A percentile compares a stretch with the other conserved stretches of the same genome.
Conservation (phyloP, 306 rosid genomes). For the Hippophae tibetana region DNA sequence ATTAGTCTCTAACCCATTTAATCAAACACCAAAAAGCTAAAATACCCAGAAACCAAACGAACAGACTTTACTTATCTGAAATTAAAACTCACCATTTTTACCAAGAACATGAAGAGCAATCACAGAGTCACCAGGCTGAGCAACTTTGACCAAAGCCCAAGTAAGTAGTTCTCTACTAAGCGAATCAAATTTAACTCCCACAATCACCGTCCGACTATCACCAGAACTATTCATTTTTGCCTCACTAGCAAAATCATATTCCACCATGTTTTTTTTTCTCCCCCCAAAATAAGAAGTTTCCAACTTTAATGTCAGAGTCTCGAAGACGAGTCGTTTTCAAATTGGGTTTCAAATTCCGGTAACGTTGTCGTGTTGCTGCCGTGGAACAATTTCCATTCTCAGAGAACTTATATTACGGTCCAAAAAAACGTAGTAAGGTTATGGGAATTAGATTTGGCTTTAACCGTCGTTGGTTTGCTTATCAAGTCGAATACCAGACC, state of each 20-base stretch:
- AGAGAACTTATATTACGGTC: background rate
- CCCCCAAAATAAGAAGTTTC: background rate
- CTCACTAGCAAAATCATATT: constrained; percentile 25
- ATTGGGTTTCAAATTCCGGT: constrained; percentile 16
- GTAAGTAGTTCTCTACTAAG: constrained; percentile 79
- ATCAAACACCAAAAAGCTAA: constrained; percentile 6
- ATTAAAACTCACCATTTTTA: constrained; percentile 37
- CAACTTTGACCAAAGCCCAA: constrained; percentile 92
- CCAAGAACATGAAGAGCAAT: constrained; percentile 86
- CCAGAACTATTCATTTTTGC: constrained; percentile 24
- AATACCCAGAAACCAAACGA: background rate
- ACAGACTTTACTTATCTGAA: background rate
- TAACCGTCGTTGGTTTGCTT: constrained; percentile 38
- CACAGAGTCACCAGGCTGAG: constrained; percentile 74
- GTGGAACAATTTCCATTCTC: constrained; percentile 16
- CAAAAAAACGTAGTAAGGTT: background rate
- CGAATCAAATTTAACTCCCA: constrained; percentile 74
- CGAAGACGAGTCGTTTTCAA: constrained; percentile 4
- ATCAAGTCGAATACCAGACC: constrained; percentile 22
- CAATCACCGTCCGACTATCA: constrained; percentile 50
- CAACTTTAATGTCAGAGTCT: background rate
- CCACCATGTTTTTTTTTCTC: constrained; percentile 25
- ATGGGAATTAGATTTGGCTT: constrained; percentile 14
- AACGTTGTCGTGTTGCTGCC: constrained; percentile 22
- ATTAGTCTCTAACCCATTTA: constrained; percentile 15